Percentiles rank a stretch among this genome's conserved stretches.
Conservation (phyloP, 2,329 filamentous ascomycete species). For the Fusarium chaquense region DNA sequence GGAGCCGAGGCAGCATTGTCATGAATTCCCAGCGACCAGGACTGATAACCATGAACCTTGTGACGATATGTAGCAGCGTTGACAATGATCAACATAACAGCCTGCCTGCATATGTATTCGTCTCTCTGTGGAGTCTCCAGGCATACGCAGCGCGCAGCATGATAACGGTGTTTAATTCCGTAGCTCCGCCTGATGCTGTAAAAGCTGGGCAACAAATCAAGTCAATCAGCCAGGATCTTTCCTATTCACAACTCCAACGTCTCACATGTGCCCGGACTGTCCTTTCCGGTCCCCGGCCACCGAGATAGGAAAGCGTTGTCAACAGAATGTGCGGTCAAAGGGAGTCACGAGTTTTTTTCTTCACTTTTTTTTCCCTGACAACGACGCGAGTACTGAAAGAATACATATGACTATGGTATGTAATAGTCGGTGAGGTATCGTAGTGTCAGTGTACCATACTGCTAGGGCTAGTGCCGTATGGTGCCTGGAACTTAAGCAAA, state of each 20-base stretch:
- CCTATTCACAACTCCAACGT: conserved; percentile 10
- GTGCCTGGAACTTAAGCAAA: conserved; percentile 28
- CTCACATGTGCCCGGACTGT: conserved; percentile 35
- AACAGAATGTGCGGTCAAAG: conserved; percentile 44
- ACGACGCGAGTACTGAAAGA: conserved; percentile 26
- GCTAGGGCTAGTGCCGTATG: conserved; percentile 7
- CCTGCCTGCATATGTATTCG: conserved; percentile 39
- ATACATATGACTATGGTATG: conserved; percentile 21
- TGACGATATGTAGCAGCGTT: conserved; percentile 32
- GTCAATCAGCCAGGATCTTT: conserved; percentile 20
- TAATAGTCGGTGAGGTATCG: conserved; percentile 27
- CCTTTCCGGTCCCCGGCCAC: conserved; percentile 31
- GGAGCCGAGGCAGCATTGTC: conserved; percentile 1
- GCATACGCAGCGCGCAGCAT: background rate
- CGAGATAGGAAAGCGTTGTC: conserved; percentile 17
- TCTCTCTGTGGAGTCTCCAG: conserved; percentile 21
- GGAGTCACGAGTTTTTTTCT: conserved; percentile 28
- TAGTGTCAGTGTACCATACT: conserved; percentile 28
- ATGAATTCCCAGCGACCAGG: conserved; percentile 12
- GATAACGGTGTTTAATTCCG: conserved; percentile 13
- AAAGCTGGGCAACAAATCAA: background rate
- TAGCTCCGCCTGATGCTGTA: conserved; percentile 8
- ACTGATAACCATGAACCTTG: conserved; percentile 8
- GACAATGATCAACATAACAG: background rate
- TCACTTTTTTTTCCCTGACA: background rate